Conservation (phyloP, 164 flowering plant genomes). For the Akebia trifoliata region DNA sequence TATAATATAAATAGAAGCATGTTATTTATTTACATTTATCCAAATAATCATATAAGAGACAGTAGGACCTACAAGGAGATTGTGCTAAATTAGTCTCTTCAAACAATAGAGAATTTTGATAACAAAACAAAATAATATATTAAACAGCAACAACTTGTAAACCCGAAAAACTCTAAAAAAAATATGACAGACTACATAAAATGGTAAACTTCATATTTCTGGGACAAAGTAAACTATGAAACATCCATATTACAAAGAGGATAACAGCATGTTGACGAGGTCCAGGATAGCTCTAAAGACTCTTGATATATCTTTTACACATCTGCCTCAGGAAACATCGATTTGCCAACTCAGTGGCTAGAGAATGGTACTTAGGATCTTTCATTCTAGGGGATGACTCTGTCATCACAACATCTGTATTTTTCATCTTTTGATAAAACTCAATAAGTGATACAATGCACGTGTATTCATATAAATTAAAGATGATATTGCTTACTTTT, state of each 20-base stretch:
- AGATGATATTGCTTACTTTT: slow-evolving; percentile 41
- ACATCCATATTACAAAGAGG: too few species aligned
- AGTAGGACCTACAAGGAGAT: not conserved
- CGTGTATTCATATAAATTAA: not conserved
- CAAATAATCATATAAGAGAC: not conserved
- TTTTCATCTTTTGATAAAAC: too few species aligned
- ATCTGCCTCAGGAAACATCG: not conserved
- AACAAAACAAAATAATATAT: not conserved
- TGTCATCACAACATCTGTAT: too few species aligned
- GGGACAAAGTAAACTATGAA: not conserved
- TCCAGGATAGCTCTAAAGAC: too few species aligned
- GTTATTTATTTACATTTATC: not conserved
- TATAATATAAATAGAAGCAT: not conserved
- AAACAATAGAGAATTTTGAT: not conserved
- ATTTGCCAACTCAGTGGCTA: not conserved
- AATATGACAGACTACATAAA: not conserved
- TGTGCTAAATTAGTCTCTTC: not conserved
- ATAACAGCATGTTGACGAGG: too few species aligned
- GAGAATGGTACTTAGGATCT: not conserved
- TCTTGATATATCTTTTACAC: too few species aligned
- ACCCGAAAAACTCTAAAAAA: not conserved
- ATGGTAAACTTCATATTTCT: not conserved
- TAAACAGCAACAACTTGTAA: not conserved
- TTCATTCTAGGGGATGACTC: too few species aligned
- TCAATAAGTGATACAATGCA: not conserved